Percentiles rank a stretch among this genome's conserved stretches.
Conservation (phyloP, 345 rosid species). For the Iberis pinnata region DNA sequence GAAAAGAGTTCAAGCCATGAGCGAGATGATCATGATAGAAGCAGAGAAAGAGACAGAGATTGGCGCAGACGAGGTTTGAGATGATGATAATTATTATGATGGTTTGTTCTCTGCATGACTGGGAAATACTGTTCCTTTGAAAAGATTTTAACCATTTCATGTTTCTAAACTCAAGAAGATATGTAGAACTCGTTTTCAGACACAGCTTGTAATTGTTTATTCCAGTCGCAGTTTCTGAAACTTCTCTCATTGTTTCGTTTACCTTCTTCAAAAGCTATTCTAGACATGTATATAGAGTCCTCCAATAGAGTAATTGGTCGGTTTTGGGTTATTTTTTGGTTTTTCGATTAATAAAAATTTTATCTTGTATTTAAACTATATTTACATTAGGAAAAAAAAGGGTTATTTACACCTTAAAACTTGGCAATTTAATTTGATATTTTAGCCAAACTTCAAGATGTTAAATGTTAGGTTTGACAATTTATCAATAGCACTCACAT, state of each 20-base stretch:
- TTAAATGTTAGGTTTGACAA: too few species aligned
- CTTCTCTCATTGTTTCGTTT: not conserved
- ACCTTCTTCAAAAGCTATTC: too few species aligned
- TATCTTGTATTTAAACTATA: too few species aligned
- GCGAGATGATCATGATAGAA: constrained; percentile 56
- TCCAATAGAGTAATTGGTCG: too few species aligned
- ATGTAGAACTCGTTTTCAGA: constrained; percentile 10
- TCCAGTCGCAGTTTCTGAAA: constrained; percentile 1
- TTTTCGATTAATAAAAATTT: too few species aligned
- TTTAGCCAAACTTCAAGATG: too few species aligned
- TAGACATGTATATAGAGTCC: too few species aligned
- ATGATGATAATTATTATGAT: constrained; percentile 20
- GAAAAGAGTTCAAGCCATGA: constrained; percentile 82
- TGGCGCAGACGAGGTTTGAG: constrained; percentile 50
- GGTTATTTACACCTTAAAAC: too few species aligned
- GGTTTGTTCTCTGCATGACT: constrained; percentile 17
- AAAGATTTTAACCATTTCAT: not conserved
- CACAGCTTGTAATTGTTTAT: constrained; percentile 26
- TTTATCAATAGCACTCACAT: too few species aligned
- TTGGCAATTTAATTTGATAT: too few species aligned
- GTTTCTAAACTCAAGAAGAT: constrained; percentile 16
- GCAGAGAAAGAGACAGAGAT: constrained; percentile 68
- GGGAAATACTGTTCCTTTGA: constrained; percentile 1
- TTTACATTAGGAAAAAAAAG: too few species aligned
- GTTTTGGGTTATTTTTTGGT: too few species aligned